Base-by-base conservation (phyloP, 169 alveolate species). In the Plasmodium gallinaceum region DNA sequence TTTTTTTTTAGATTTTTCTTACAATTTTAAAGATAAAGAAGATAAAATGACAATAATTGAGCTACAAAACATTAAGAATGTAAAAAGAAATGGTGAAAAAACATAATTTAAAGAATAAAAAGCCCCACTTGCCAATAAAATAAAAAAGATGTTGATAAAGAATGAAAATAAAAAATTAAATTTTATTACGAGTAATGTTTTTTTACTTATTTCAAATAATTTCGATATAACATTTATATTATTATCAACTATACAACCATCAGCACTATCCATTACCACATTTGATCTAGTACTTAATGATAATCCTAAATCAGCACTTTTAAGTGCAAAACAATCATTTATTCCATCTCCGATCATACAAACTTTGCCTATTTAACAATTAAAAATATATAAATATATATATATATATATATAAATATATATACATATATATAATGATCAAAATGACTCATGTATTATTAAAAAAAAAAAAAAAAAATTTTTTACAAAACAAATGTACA, bases 271-370 rank as follows among this genome's bases (percentile, higher is more conserved):
- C 90, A 80, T 80, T 24, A 80, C 90, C 54, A 80, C 80, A 60
- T 80, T 80, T 42, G 90, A 48, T 48, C 90, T 52, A 51, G 90
- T 80, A 61, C 90, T 51, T 43, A 80, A 61, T 18, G 90, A 80
- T 51, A 80, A 57, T 14, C 90, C 90, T 20, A 80, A 32, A 70
- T 80, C 90, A n/a, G 90, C 90, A 18, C 64, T 66, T 26, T 80
- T 80, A 69, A 80, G 46, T 60, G 90, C 90, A 66, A 80, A 80
- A 39, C 90, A 80, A 48, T 80, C 90, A 43, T 80, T 80, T 80
- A 80, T 80, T 9, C 90, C 90, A 43, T 80, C 90, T 51, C 90
- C 90, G 22, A 80, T 80, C 78, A 80, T 80, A 52, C 90, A 80
- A 16, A 80, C 90, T 54, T 80, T 80, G 46, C 90, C 90, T 80